Evolutionary conservation across 148 eudicot species (phyloP), one percentile per base, ranked within the genome.

Genomic region (Rhododendron simsii): DNA sequence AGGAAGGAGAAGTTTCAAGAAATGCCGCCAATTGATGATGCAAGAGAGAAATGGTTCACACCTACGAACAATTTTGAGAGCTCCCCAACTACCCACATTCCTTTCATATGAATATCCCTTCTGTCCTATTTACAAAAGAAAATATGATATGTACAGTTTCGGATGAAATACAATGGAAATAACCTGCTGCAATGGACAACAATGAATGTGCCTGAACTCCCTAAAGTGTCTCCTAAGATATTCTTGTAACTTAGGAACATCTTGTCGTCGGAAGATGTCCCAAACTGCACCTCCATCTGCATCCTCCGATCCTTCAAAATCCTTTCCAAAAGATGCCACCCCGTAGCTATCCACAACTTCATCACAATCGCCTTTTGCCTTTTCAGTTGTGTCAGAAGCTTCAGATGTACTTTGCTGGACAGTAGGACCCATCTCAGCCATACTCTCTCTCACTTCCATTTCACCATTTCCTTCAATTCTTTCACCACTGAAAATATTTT

Each of bases 181-280:
- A 53, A 92, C 91, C 91, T 89, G 87, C 63, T 85, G 83, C 77
- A 90, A 26, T 48, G 89, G 93, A 61, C n/a, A 63, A 63, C 91
- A 89, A 79, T 85, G 82, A 26, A 84, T 83, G 73, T 92, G 92
- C 84, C 93, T 88, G 86, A 92, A 92, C 87, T 92, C 93, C 87
- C 82, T 87, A 71, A 39, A 90, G 86, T 92, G 91, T 78, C 84
- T 89, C 81, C 30, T 85, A 30, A 92, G 86, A 86, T 90, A 92
- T 81, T 90, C 91, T 81, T 90, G 83, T 67, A 92, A 67, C 82
- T 88, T 89, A 7, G 92, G 89, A 35, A 87, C 89, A 89, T 92
- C 93, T 88, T 90, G 77, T 87, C 91, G 85, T 15, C 93, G 88
- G 76, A 90, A 92, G 53, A 92, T 90, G 87, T 92, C 93, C 93